Base-by-base conservation (phyloP, 768 basidiomycete species). In the Heimioporus sp. region DNA sequence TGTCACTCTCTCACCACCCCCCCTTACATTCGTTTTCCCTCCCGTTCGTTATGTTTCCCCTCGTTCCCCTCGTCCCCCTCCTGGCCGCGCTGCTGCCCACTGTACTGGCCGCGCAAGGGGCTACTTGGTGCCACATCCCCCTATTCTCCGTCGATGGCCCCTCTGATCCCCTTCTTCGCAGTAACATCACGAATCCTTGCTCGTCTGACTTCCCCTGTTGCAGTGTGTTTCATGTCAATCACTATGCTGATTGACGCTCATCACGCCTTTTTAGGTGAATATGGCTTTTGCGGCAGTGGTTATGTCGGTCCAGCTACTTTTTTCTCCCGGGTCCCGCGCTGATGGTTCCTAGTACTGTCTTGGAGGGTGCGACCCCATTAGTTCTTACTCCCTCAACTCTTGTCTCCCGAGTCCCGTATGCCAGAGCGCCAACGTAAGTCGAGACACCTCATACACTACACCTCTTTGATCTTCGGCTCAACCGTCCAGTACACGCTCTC, bases 331-430 rank as follows among this genome's bases (percentile, higher is more conserved):
- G 31, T 40, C 1, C 45, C 46, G 1, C 46, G 47, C 58, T 65
- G 48, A 64, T 19, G 16, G 39, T 28, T 11, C 30, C 17, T 58
- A 90, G 84, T 92, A 83, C 66, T 92, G 91, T 64, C 73, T 91
- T 32, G 89, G 88, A 43, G 92, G 92, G n/a, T 94, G 92, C 73
- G 82, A 93, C 62, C 90, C 92, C 17, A 75, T 90, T 30, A 70
- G 75, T 39, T 93, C 91, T 7, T 61, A 83, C 60, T 65, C 78
- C 4, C 68, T 86, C 36, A 70, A 71, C 52, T 90, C 90, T 0
- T 94, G 90, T 71, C 68, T 64, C 43, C 88, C 90, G 2, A 78
- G 77, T 41, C 91, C 92, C 0, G 65, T 92, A 37, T 94, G 92
- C 69, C 62, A 85, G 63, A 79, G 75, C 61, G 74, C 75, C 19